Conservation (phyloP, 2,329 filamentous ascomycete species). For the Beauveria medogensis region DNA sequence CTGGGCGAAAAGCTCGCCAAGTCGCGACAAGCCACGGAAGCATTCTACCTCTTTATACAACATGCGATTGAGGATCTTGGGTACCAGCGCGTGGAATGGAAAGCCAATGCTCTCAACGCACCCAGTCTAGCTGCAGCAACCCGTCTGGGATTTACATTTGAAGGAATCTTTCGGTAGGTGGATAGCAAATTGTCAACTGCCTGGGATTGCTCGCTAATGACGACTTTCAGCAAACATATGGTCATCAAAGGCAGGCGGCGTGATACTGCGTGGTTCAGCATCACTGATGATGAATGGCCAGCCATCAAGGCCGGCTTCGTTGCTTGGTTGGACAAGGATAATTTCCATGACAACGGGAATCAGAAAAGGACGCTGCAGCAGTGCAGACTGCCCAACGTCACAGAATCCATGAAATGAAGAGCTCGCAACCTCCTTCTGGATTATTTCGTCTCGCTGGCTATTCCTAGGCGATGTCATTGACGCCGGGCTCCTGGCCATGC, state of each 20-base stretch:
- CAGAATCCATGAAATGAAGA: not conserved
- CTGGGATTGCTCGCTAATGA: not conserved
- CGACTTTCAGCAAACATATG: slow-evolving; percentile 41
- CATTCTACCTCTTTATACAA: slow-evolving; percentile 45
- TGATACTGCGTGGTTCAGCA: slow-evolving; percentile 54
- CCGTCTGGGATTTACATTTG: slow-evolving; percentile 49
- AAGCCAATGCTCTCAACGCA: slow-evolving; percentile 49
- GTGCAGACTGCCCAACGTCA: slow-evolving; percentile 16
- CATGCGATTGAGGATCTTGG: slow-evolving; percentile 46
- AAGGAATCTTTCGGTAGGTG: slow-evolving; percentile 47
- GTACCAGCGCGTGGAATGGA: slow-evolving; percentile 56
- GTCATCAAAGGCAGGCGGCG: slow-evolving; percentile 47
- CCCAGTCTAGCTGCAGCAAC: slow-evolving; percentile 45
- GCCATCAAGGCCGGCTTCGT: slow-evolving; percentile 37
- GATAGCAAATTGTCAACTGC: not conserved
- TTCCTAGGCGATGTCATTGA: not conserved
- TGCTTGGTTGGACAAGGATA: slow-evolving; percentile 43
- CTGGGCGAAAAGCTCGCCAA: slow-evolving; percentile 42
- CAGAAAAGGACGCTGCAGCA: slow-evolving; percentile 40
- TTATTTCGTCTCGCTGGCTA: not conserved
- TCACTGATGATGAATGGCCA: slow-evolving; percentile 52
- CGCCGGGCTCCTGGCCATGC: too few species aligned
- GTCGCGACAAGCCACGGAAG: slow-evolving; percentile 49
- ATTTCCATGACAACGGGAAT: slow-evolving; percentile 46
- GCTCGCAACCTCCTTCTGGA: not conserved